A percentile compares a stretch with the other conserved stretches of the same genome.
These are phyloP conservation scores for Myxozyma monticola DNA, from an alignment of 805 yeast genomes.

Conservation along the genomic window DNA sequence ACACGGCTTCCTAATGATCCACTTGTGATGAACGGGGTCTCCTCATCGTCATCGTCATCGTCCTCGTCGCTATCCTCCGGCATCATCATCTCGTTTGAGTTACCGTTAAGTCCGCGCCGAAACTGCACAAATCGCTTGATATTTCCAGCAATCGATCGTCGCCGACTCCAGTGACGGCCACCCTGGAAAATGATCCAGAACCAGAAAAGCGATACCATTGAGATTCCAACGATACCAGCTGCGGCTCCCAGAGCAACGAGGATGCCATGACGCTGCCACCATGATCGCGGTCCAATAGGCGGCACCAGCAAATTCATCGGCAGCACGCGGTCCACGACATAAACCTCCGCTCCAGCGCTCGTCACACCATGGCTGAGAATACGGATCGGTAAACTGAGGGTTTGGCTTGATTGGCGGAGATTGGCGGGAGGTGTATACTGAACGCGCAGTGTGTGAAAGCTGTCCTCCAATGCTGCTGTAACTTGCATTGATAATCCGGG, in stretches of 20 bases:
- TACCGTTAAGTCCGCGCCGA: slow-evolving; percentile 1
- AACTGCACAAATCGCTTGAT: slow-evolving; percentile 5
- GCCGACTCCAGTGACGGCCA: slow-evolving; percentile 5
- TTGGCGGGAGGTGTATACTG: neutral
- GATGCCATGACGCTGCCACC: slow-evolving; percentile 24
- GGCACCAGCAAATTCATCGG: slow-evolving; percentile 7
- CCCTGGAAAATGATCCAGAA: slow-evolving; percentile 17
- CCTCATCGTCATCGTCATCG: slow-evolving; percentile 12
- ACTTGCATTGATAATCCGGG: slow-evolving; percentile 12
- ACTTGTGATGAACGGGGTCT: slow-evolving; percentile 17
- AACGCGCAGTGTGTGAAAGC: slow-evolving; percentile 2
- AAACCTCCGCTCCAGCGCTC: slow-evolving; percentile 22
- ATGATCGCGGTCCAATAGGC: neutral
- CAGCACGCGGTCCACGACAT: slow-evolving; percentile 21
- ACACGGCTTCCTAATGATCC: slow-evolving; percentile 19
- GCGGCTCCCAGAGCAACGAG: slow-evolving; percentile 22
- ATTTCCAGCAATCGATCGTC: neutral
- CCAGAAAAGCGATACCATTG: slow-evolving; percentile 13
- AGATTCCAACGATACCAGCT: slow-evolving; percentile 13
- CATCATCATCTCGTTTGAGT: neutral
- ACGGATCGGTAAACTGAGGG: slow-evolving; percentile 16
- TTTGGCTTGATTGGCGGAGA: slow-evolving; percentile 4
- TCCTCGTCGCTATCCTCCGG: slow-evolving; percentile 10
- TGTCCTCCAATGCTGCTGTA: neutral
- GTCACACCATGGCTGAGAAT: slow-evolving; percentile 19